Conservation (phyloP, 495 filamentous ascomycete genomes). For the Aspergillus leporis region DNA sequence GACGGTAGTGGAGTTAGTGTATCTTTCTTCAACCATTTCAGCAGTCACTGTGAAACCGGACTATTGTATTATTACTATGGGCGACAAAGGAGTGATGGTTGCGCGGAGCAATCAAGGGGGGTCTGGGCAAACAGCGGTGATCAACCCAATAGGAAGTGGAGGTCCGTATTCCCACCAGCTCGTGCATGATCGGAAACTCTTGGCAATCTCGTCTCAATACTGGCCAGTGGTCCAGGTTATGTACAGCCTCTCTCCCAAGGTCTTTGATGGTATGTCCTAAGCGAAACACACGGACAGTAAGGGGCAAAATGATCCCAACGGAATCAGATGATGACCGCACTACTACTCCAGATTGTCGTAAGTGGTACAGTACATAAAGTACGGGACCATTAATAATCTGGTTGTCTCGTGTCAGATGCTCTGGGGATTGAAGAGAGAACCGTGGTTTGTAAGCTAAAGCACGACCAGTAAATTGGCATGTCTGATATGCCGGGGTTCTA, state of each 20-base stretch:
- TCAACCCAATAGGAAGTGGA: slow-evolving; percentile 8
- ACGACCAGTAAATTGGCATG: neutral
- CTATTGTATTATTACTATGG: neutral
- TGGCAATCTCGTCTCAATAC: slow-evolving; percentile 3
- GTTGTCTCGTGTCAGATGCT: neutral
- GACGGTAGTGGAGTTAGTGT: neutral
- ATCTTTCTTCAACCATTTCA: neutral
- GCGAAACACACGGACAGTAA: neutral
- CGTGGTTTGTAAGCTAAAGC: neutral
- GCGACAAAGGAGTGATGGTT: neutral
- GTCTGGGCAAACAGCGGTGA: slow-evolving; percentile 1
- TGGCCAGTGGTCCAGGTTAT: neutral
- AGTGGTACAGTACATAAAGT: neutral
- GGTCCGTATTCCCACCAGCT: neutral
- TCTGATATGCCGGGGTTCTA: neutral
- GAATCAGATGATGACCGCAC: neutral
- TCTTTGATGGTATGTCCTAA: neutral
- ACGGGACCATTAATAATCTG: neutral
- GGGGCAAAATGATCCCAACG: neutral
- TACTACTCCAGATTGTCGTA: no score
- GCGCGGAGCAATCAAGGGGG: neutral
- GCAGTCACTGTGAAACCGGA: neutral
- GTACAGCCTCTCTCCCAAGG: neutral
- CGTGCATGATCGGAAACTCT: slow-evolving; percentile 8
- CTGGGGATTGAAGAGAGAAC: neutral